Evolutionary conservation across 106 monocot genomes (phyloP).

Genomic region (Dendrobium nobile): DNA sequence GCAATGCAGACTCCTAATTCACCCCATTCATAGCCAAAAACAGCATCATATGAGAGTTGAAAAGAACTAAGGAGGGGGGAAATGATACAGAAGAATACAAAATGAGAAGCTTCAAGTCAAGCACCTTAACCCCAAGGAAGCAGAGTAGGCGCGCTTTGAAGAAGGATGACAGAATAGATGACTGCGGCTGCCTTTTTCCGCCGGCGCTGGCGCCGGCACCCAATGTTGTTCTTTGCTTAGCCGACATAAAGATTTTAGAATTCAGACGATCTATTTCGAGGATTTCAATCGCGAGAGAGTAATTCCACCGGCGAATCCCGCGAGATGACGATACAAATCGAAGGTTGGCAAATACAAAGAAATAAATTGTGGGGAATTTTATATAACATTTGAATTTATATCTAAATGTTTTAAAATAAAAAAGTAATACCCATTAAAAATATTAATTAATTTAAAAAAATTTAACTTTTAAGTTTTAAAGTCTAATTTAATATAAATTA

Average conservation of each 20-base stretch:
- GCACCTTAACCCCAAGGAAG: background rate
- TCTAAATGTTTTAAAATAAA: too few species aligned
- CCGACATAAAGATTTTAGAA: background rate
- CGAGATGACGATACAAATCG: too few species aligned
- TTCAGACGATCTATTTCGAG: background rate
- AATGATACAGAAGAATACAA: background rate
- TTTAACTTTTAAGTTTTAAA: too few species aligned
- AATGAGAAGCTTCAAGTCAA: background rate
- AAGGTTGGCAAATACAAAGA: too few species aligned
- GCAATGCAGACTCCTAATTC: conserved; percentile 1
- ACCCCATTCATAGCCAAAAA: background rate
- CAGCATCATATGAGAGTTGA: background rate
- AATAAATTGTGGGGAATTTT: too few species aligned
- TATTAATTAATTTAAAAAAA: too few species aligned
- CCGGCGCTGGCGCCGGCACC: background rate
- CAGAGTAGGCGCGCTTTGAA: background rate
- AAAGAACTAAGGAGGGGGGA: too few species aligned
- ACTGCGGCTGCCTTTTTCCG: background rate
- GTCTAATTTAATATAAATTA: too few species aligned
- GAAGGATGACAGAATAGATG: background rate
- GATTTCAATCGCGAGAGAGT: background rate
- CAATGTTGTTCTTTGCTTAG: background rate
- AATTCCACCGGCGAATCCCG: background rate
- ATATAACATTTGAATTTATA: too few species aligned
- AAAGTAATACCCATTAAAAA: too few species aligned